phyloP scores from a whole-genome alignment of 441 rosid species.

The Gossypium davidsonii region DNA sequence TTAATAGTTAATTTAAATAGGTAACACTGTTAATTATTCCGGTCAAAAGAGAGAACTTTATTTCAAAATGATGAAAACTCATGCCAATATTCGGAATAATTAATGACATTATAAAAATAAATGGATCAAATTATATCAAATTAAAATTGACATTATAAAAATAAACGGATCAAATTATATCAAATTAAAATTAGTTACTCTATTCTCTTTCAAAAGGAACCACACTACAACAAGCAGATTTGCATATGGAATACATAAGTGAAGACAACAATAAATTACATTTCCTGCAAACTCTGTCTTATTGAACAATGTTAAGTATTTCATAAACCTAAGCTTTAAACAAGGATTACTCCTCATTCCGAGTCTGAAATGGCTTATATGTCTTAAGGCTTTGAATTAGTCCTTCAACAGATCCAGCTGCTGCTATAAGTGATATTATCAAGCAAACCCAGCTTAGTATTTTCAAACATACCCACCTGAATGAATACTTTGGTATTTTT shows the following conservation, averaged over 20 bases:
- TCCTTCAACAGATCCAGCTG: constrained; percentile 71
- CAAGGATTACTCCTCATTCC: constrained; percentile 11
- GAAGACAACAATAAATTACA: neutral
- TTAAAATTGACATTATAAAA: no score
- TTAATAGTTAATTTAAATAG: no score
- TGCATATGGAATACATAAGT: constrained; percentile 7
- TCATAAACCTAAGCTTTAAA: constrained; percentile 1
- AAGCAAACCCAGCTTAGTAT: constrained; percentile 51
- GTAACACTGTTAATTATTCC: no score
- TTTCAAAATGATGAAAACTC: no score
- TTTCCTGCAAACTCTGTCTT: neutral
- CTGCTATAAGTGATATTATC: constrained; percentile 57
- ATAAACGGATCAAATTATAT: no score
- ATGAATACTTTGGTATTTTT: constrained; percentile 42
- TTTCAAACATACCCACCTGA: constrained; percentile 65
- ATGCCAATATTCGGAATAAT: no score
- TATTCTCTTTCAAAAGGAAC: neutral
- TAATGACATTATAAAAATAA: no score
- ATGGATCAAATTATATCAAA: no score
- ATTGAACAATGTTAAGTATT: constrained; percentile 3
- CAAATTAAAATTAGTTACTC: no score
- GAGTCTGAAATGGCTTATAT: constrained; percentile 60
- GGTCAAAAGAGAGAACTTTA: no score
- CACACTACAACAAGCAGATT: constrained; percentile 12
- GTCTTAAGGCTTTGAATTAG: constrained; percentile 48